Evolutionary conservation across 257 asterid species (phyloP).

Genomic region (Thymus quinquecostatus): DNA sequence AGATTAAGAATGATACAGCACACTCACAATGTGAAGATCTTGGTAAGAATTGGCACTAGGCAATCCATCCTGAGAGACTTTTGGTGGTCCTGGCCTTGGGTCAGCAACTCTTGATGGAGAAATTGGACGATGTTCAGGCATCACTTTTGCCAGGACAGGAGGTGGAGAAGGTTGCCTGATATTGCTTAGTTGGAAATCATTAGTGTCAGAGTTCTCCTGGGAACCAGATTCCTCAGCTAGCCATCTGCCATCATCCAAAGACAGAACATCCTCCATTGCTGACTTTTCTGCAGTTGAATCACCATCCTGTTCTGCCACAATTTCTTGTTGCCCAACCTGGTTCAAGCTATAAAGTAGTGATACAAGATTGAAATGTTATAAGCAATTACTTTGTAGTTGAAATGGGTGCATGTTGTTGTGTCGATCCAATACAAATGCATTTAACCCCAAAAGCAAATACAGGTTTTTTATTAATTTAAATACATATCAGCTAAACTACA

Average conservation of each 20-base stretch:
- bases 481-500: background rate
- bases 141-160: constrained; percentile 89
- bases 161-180: constrained; percentile 91
- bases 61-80: constrained; percentile 53
- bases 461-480: background rate
- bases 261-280: constrained; percentile 74
- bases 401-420: background rate
- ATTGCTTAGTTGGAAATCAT: constrained; percentile 54
- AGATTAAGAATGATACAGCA: constrained; percentile 27
- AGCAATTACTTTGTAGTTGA: constrained; percentile 25
- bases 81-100: constrained; percentile 92
- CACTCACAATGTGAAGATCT: constrained; percentile 92
- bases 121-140: constrained; percentile 62
- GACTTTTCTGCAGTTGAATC: constrained; percentile 50
- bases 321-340: constrained; percentile 57
- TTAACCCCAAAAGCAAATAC: background rate
- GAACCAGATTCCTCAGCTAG: constrained; percentile 54
- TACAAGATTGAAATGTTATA: constrained; percentile 38
- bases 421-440: constrained; percentile 8
- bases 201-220: constrained; percentile 50
- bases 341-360: constrained; percentile 63
- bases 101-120: constrained; percentile 93
- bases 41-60: constrained; percentile 69
- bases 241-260: constrained; percentile 93
- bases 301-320: constrained; percentile 38